A percentile compares a stretch with the other conserved stretches of the same genome.
These are phyloP conservation scores for Chalaropsis thielavioides DNA, from an alignment of 2,329 filamentous ascomycete species.

Conservation along the genomic window DNA sequence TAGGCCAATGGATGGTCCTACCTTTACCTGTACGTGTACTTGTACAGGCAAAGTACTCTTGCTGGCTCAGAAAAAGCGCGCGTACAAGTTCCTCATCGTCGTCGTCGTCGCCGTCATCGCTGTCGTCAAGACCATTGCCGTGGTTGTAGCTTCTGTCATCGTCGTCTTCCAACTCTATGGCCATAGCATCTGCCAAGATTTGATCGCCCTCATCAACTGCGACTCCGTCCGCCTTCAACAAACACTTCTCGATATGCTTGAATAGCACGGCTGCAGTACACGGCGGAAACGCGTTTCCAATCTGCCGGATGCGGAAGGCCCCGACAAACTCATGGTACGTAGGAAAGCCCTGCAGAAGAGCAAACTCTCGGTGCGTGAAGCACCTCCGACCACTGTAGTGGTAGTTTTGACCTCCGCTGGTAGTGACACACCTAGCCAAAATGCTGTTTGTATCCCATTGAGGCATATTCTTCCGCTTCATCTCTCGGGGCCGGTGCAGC, in stretches of 20 bases:
- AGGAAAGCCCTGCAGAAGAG: slow-evolving; percentile 57
- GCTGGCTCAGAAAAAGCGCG: neutral
- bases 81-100: neutral
- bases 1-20: neutral
- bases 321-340: slow-evolving; percentile 41
- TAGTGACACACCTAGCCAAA: slow-evolving; percentile 48
- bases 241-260: slow-evolving; percentile 32
- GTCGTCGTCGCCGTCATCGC: neutral
- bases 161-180: slow-evolving; percentile 11
- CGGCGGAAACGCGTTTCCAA: slow-evolving; percentile 68
- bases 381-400: slow-evolving; percentile 49
- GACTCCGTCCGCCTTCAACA: slow-evolving; percentile 31
- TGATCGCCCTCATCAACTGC: slow-evolving; percentile 6
- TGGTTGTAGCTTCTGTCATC: neutral
- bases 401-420: slow-evolving; percentile 45
- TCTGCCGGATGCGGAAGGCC: slow-evolving; percentile 42
- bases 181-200: slow-evolving; percentile 15
- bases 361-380: slow-evolving; percentile 54
- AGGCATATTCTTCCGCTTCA: slow-evolving; percentile 22
- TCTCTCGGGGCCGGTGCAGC: slow-evolving; percentile 29
- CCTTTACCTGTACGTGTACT: neutral
- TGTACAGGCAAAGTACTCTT: neutral
- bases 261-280: slow-evolving; percentile 37
- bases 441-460: slow-evolving; percentile 34
- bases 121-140: neutral